Evolutionary conservation across 2,329 filamentous ascomycete species (phyloP).

Genomic region (Pleochaeta shiraiana): DNA sequence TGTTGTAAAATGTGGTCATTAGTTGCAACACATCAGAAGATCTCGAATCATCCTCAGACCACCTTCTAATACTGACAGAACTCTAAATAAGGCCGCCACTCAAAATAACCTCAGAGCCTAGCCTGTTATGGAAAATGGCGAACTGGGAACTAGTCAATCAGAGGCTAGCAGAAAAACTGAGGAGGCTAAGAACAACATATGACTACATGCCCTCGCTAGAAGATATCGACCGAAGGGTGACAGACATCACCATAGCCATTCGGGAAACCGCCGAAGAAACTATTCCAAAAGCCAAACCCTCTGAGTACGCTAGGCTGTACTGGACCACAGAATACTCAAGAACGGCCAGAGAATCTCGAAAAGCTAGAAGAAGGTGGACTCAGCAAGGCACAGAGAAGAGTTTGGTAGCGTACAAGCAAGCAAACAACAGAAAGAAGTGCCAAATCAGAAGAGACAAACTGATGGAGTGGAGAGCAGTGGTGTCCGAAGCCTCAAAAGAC

Average conservation of each 20-base stretch:
- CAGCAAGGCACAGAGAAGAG: neutral
- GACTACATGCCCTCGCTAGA: neutral
- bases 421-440: neutral
- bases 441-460: neutral
- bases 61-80: neutral
- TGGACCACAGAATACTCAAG: neutral
- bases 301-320: neutral
- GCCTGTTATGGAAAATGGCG: neutral
- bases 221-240: neutral
- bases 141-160: neutral
- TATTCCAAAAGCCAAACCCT: neutral
- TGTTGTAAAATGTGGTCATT: neutral
- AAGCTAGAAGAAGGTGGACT: neutral
- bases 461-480: neutral
- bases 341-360: neutral
- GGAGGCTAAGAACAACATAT: neutral
- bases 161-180: neutral
- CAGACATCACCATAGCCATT: neutral
- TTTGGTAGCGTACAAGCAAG: neutral
- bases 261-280: neutral
- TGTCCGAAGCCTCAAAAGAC: neutral
- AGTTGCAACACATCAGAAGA: neutral
- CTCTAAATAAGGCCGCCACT: neutral
- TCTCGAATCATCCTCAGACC: neutral
- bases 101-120: neutral